These are phyloP conservation scores for Udeniomyces megalosporus DNA, from an alignment of 768 basidiomycete genomes.

Conservation along the genomic window DNA sequence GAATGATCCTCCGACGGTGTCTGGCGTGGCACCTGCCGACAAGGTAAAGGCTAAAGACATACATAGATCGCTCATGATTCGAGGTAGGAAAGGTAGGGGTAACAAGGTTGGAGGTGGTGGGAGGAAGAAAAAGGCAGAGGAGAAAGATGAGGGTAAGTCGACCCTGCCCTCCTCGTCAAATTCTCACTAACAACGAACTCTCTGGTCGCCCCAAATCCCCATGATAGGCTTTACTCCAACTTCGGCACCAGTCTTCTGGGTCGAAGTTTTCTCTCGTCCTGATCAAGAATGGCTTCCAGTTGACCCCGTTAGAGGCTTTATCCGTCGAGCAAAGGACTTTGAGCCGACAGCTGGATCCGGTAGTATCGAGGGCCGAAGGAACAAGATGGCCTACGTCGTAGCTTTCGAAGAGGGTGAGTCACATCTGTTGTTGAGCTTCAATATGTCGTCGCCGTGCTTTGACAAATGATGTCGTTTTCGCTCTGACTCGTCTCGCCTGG, in stretches of 20 bases:
- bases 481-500: not conserved
- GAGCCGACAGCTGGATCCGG: constrained; percentile 40
- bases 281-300: constrained; percentile 85
- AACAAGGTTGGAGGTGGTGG: not conserved
- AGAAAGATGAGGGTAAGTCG: not conserved
- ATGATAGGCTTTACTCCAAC: constrained; percentile 16
- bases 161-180: too few species aligned
- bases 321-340: constrained; percentile 65
- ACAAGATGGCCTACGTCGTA: constrained; percentile 82
- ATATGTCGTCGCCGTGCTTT: not conserved
- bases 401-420: constrained; percentile 63
- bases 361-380: constrained; percentile 36
- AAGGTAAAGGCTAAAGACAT: not conserved
- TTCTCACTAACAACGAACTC: too few species aligned
- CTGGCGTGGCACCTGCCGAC: not conserved
- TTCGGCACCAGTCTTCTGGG: constrained; percentile 82
- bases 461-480: too few species aligned
- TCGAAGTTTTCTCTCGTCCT: constrained; percentile 84
- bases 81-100: not conserved
- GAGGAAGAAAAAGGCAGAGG: not conserved
- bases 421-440: not conserved
- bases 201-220: too few species aligned
- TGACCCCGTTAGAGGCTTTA: constrained; percentile 64
- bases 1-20: not conserved
- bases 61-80: not conserved